Conservation (phyloP, 2,329 filamentous ascomycete genomes). For the Aspergillus aculeatus region DNA sequence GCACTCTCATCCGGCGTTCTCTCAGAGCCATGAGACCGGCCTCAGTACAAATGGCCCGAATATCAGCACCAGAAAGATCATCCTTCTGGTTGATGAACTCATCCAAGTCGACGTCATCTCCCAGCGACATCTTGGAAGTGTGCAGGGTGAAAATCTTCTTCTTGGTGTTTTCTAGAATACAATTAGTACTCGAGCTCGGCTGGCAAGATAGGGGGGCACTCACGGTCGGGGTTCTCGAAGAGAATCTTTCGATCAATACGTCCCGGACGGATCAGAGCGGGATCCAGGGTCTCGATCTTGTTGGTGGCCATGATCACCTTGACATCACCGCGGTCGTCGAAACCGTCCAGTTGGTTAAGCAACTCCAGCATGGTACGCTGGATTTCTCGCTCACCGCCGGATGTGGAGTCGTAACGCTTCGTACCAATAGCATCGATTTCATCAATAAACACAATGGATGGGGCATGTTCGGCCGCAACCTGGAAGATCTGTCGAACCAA, state of each 20-base stretch:
- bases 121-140: conserved; percentile 97
- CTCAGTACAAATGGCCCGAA: conserved; percentile 98
- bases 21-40: conserved; percentile 90
- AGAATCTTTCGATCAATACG: conserved; percentile 98
- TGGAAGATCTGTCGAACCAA: conserved; percentile 88
- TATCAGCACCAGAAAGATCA: conserved; percentile 93
- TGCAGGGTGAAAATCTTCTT: conserved; percentile 98
- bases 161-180: conserved; percentile 70
- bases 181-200: conserved; percentile 21
- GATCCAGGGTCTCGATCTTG: conserved; percentile 98
- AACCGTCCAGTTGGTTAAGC: conserved; percentile 96
- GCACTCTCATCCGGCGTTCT: conserved; percentile 94
- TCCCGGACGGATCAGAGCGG: conserved; percentile 90
- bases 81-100: conserved; percentile 99
- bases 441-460: conserved; percentile 97
- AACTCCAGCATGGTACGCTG: conserved; percentile 98
- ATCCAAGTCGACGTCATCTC: conserved; percentile 94
- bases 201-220: conserved; percentile 28
- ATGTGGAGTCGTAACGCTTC: conserved; percentile 97
- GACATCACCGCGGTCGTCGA: conserved; percentile 97
- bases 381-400: conserved; percentile 93
- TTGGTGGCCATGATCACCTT: conserved; percentile 99
- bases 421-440: conserved; percentile 99
- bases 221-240: conserved; percentile 69
- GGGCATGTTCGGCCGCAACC: conserved; percentile 92